Conservation (phyloP, 2,329 filamentous ascomycete genomes). For the Leptosphaerulina australis region DNA sequence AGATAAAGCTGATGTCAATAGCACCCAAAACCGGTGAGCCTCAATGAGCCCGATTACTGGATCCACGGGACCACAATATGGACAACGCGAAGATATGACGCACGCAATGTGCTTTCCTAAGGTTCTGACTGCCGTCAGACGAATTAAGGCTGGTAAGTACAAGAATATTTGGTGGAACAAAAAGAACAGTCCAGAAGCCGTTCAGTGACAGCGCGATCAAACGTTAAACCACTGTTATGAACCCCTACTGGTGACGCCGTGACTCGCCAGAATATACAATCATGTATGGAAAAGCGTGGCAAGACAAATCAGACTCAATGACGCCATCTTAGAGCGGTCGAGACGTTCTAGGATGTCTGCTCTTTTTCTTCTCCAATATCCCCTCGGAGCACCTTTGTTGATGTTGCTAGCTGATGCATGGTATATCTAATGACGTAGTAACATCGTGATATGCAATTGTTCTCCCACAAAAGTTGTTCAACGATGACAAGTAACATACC, state of each 20-base stretch:
- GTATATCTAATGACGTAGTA: conserved; percentile 25
- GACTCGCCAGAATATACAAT: background rate
- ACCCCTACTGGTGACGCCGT: conserved; percentile 7
- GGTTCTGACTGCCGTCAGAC: background rate
- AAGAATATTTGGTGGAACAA: background rate
- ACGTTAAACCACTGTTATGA: background rate
- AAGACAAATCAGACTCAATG: background rate
- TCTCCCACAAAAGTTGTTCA: conserved; percentile 2
- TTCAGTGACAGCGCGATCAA: conserved; percentile 9
- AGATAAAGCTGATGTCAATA: background rate
- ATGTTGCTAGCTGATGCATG: conserved; percentile 13
- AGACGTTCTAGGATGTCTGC: background rate
- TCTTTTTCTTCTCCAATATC: background rate
- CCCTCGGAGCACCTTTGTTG: background rate
- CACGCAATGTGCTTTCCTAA: background rate
- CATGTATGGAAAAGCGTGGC: background rate
- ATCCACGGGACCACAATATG: background rate
- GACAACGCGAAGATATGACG: conserved; percentile 6
- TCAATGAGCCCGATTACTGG: background rate
- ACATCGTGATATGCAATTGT: conserved; percentile 1
- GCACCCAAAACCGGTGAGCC: background rate
- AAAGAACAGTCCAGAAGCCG: conserved; percentile 17
- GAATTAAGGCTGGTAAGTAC: conserved; percentile 4
- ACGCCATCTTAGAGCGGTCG: conserved; percentile 3
- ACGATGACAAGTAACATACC: background rate